Conservation (phyloP, 148 eudicot genomes). For the Fagopyrum esculentum region DNA sequence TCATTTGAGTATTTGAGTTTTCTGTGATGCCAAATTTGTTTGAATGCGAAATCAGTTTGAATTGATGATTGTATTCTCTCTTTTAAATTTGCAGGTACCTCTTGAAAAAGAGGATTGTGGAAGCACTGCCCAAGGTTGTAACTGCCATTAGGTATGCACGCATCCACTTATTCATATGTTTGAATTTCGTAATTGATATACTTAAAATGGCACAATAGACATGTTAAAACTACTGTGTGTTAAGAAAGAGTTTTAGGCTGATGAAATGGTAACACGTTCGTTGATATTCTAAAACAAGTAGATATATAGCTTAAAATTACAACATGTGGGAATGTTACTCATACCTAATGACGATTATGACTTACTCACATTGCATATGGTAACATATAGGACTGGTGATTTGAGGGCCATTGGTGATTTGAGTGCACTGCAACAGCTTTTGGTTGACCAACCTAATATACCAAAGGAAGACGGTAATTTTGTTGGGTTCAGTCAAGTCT, state of each 20-base stretch:
- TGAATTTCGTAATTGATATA: background rate
- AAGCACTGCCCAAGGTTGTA: slow-evolving; percentile 41
- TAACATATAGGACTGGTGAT: slow-evolving; percentile 37
- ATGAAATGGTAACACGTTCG: too few species aligned
- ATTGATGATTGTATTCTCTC: slow-evolving; percentile 3
- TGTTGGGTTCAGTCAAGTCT: background rate
- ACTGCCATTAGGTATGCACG: slow-evolving; percentile 41
- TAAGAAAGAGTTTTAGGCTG: background rate
- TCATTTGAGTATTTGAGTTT: background rate
- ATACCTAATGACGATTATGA: background rate
- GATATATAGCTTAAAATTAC: background rate
- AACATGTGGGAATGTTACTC: background rate
- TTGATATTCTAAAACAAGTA: background rate
- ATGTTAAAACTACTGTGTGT: background rate
- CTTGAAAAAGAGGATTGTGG: slow-evolving; percentile 57
- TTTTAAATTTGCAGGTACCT: slow-evolving; percentile 36
- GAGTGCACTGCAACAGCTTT: slow-evolving; percentile 63
- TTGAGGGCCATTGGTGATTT: slow-evolving; percentile 42
- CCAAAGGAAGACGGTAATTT: slow-evolving; percentile 63
- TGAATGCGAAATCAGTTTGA: background rate
- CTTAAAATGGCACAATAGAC: too few species aligned
- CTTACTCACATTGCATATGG: background rate
- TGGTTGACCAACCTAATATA: slow-evolving; percentile 86
- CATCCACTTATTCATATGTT: background rate
- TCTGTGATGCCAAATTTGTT: background rate